Conservation (phyloP, 1,284 basidiomycete species). For the Naganishia albida region DNA sequence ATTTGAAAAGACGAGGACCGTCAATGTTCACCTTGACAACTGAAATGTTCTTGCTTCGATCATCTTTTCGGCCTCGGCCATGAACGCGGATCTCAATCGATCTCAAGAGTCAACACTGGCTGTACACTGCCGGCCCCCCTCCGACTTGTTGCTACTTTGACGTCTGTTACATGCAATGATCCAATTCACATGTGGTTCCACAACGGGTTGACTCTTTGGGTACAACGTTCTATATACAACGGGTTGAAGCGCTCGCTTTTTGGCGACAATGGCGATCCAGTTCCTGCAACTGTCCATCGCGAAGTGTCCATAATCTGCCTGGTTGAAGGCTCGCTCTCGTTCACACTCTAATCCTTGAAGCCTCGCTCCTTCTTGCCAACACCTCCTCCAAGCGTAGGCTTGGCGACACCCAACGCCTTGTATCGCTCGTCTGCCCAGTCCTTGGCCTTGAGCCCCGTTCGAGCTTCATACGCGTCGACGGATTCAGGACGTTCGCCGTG, state of each 20-base stretch:
- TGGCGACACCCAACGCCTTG: conserved; percentile 43
- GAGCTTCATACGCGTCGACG: conserved; percentile 70
- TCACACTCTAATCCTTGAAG: conserved; percentile 45
- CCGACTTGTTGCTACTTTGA: too few relatives aligned
- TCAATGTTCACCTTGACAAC: too few relatives aligned
- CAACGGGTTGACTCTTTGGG: not conserved
- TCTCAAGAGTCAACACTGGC: too few relatives aligned
- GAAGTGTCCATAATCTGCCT: conserved; percentile 11
- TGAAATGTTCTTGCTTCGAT: too few relatives aligned
- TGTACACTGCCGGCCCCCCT: too few relatives aligned
- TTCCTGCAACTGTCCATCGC: not conserved
- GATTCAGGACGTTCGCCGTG: conserved; percentile 73
- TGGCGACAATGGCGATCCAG: not conserved
- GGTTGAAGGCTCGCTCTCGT: conserved; percentile 8
- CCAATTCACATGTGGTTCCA: too few relatives aligned
- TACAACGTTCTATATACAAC: conserved; percentile 17
- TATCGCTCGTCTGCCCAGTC: conserved; percentile 52
- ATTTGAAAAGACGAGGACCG: too few relatives aligned
- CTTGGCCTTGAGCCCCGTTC: conserved; percentile 48
- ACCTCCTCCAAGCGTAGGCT: conserved; percentile 45
- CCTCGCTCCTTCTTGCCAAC: conserved; percentile 44
- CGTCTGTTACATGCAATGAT: too few relatives aligned
- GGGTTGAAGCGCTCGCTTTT: conserved; percentile 20
- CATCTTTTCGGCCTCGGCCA: too few relatives aligned
- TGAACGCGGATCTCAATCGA: too few relatives aligned